Evolutionary conservation across 2,329 filamentous ascomycete genomes (phyloP).

Genomic region (Trichoderma sp.): DNA sequence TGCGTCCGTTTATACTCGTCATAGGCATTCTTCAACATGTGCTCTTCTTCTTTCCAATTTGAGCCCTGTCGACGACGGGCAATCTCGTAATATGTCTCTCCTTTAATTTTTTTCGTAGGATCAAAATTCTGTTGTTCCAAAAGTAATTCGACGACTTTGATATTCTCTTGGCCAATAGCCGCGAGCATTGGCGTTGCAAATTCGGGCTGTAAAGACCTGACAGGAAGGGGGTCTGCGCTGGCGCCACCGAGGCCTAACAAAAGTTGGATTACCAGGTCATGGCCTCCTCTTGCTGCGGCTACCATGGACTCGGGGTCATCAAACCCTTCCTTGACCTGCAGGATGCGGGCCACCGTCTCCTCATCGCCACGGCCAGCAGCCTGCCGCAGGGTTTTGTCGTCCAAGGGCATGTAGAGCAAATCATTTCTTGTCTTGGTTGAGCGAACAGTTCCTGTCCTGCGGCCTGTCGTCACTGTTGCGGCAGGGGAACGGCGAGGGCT

Average conservation of each 20-base stretch:
- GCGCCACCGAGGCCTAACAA: constrained; percentile 69
- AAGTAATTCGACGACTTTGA: constrained; percentile 81
- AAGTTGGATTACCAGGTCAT: constrained; percentile 83
- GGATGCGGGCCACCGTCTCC: constrained; percentile 63
- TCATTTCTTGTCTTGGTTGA: constrained; percentile 68
- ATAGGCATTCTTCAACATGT: constrained; percentile 76
- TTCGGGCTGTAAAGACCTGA: constrained; percentile 64
- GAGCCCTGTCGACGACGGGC: constrained; percentile 81
- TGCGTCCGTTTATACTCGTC: constrained; percentile 63
- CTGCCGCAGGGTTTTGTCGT: constrained; percentile 63
- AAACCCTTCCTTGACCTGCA: constrained; percentile 63
- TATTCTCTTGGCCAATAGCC: constrained; percentile 86
- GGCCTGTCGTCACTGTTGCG: constrained; percentile 44
- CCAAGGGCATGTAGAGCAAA: constrained; percentile 64
- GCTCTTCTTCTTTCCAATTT: constrained; percentile 86
- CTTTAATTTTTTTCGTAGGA: constrained; percentile 75
- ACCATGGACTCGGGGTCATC: constrained; percentile 86
- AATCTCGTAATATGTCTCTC: constrained; percentile 84
- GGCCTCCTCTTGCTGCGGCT: constrained; percentile 87
- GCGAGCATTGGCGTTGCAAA: constrained; percentile 91
- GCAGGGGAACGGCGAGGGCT: constrained; percentile 63
- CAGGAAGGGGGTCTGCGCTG: constrained; percentile 69
- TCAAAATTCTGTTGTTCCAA: constrained; percentile 79
- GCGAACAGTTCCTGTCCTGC: constrained; percentile 59
- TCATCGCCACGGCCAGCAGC: constrained; percentile 65